phyloP scores from a whole-genome alignment of 1,284 basidiomycete genomes.

The Apiotrichum akiyoshidainum region DNA sequence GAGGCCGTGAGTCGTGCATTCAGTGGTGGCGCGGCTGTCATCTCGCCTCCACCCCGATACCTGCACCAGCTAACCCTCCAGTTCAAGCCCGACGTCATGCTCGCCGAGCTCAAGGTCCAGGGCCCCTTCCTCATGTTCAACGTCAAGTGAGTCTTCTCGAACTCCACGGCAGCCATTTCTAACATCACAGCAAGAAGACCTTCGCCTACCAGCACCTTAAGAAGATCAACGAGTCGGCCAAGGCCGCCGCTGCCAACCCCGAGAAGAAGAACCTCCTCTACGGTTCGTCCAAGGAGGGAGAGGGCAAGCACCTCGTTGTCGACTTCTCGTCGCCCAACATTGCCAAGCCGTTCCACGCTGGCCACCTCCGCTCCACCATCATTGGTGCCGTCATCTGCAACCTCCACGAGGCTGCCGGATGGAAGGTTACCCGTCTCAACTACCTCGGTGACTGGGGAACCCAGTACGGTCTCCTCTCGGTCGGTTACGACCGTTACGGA shows the following conservation, averaged over 20 bases:
- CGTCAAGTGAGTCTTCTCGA: constrained; percentile 54
- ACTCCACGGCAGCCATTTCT: background rate
- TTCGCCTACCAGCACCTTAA: constrained; percentile 74
- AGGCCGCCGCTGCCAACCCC: constrained; percentile 34
- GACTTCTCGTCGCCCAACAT: constrained; percentile 97
- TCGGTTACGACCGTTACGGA: constrained; percentile 90
- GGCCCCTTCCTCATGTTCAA: constrained; percentile 81
- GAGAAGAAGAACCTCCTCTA: constrained; percentile 58
- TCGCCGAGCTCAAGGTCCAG: constrained; percentile 60
- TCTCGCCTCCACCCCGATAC: constrained; percentile 54
- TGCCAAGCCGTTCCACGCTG: constrained; percentile 98
- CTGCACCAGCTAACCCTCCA: constrained; percentile 18
- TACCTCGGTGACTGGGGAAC: constrained; percentile 95
- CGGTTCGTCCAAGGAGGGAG: constrained; percentile 69
- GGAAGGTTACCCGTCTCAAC: constrained; percentile 87
- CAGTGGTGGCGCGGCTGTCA: background rate
- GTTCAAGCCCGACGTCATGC: constrained; percentile 53
- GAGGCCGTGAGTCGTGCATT: constrained; percentile 59
- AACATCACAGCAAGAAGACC: constrained; percentile 51
- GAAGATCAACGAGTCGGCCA: constrained; percentile 72
- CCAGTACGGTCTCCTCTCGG: constrained; percentile 81
- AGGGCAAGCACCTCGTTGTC: constrained; percentile 65
- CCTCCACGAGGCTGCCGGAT: constrained; percentile 87
- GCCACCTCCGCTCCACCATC: constrained; percentile 93
- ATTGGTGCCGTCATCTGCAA: constrained; percentile 93